phyloP scores from a whole-genome alignment of 1,284 basidiomycete species.

The Blastosporella zonata region DNA sequence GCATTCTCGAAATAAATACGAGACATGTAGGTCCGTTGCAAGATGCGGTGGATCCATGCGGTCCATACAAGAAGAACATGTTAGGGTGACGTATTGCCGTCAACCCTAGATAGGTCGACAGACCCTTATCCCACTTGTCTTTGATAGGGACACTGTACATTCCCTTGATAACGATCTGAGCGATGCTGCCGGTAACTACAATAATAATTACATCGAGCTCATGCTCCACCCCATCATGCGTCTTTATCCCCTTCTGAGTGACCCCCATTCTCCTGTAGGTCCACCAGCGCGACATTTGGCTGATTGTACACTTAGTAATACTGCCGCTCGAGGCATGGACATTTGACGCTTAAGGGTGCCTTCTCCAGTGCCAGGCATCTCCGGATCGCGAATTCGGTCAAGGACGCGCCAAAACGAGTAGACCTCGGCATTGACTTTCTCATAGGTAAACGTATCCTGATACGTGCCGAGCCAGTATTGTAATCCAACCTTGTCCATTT shows the following conservation, averaged over 20 bases:
- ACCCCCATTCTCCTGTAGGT: slow-evolving; percentile 23
- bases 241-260: slow-evolving; percentile 23
- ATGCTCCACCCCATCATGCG: slow-evolving; percentile 22
- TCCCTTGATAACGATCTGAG: slow-evolving; percentile 24
- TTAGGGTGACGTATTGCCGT: slow-evolving; percentile 22
- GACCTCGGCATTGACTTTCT: slow-evolving; percentile 21
- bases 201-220: slow-evolving; percentile 24
- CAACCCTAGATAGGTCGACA: slow-evolving; percentile 25
- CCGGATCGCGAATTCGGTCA: slow-evolving; percentile 20
- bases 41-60: slow-evolving; percentile 25
- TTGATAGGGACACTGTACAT: slow-evolving; percentile 20
- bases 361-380: slow-evolving; percentile 24
- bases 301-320: slow-evolving; percentile 27
- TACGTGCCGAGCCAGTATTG: slow-evolving; percentile 21
- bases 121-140: slow-evolving; percentile 24
- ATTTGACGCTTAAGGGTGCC: slow-evolving; percentile 23
- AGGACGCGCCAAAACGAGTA: slow-evolving; percentile 27
- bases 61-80: slow-evolving; percentile 27
- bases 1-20: slow-evolving; percentile 13
- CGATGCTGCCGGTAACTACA: slow-evolving; percentile 24
- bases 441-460: slow-evolving; percentile 19
- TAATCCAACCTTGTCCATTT: slow-evolving; percentile 24
- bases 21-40: slow-evolving; percentile 25
- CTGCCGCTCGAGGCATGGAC: slow-evolving; percentile 22
- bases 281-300: slow-evolving; percentile 24